Conservation (phyloP, 2,329 filamentous ascomycete genomes). For the Aspergillaceae sp. region DNA sequence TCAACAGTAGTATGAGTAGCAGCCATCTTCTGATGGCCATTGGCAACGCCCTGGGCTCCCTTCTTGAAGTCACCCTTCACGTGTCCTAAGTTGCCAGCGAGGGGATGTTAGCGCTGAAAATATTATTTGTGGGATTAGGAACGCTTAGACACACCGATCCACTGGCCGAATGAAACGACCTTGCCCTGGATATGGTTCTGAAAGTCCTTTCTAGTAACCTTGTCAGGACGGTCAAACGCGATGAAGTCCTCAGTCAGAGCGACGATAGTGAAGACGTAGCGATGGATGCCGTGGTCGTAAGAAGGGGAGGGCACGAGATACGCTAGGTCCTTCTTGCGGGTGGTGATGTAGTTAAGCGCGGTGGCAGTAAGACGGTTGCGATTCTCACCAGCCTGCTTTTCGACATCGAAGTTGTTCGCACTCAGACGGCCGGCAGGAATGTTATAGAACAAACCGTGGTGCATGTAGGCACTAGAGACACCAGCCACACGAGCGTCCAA, state of each 20-base stretch:
- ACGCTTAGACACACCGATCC: constrained; percentile 18
- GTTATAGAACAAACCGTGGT: constrained; percentile 23
- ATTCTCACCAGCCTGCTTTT: constrained; percentile 3
- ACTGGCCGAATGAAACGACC: constrained; percentile 24
- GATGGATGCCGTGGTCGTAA: constrained; percentile 24
- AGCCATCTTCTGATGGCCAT: no score
- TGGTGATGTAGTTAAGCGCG: constrained; percentile 23
- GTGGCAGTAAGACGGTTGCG: constrained; percentile 13
- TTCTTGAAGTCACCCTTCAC: no score
- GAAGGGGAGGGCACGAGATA: constrained; percentile 22
- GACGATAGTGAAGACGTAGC: constrained; percentile 25
- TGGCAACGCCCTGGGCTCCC: no score
- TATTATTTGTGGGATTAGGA: no score
- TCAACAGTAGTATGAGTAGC: no score
- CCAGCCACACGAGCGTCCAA: constrained; percentile 21
- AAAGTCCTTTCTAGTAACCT: constrained; percentile 19
- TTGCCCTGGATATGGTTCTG: constrained; percentile 20
- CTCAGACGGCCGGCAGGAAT: constrained; percentile 17
- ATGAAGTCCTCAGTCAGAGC: constrained; percentile 17
- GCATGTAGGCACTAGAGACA: constrained; percentile 11
- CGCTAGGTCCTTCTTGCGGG: constrained; percentile 9
- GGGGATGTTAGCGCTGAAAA: no score
- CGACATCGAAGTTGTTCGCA: constrained; percentile 11
- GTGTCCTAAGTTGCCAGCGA: no score
- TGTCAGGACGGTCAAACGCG: constrained; percentile 10